Conservation (phyloP, 2,329 filamentous ascomycete genomes). For the Cytospora piceicola region DNA sequence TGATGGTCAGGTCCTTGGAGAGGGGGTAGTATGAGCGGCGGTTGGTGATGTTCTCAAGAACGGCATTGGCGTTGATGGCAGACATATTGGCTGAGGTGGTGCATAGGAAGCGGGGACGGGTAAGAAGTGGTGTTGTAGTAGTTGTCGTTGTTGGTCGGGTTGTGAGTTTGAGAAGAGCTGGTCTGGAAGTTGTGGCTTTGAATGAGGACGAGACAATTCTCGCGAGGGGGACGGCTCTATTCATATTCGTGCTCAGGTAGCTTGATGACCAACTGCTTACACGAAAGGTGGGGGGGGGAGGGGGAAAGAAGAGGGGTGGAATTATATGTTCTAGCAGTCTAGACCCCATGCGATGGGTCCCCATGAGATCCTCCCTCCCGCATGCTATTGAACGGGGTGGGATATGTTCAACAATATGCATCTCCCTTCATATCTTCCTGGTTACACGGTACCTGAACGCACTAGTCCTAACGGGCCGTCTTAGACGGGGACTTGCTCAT, state of each 20-base stretch:
- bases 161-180: slow-evolving; percentile 9
- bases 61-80: slow-evolving; percentile 46
- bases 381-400: neutral
- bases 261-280: slow-evolving; percentile 28
- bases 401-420: no score
- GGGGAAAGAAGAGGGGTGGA: neutral
- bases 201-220: slow-evolving; percentile 10
- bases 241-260: slow-evolving; percentile 19
- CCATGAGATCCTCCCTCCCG: neutral
- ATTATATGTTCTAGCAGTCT: slow-evolving; percentile 1
- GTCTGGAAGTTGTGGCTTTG: slow-evolving; percentile 1
- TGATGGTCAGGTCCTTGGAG: slow-evolving; percentile 64
- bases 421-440: no score
- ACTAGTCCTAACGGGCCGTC: no score
- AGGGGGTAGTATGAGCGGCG: slow-evolving; percentile 73
- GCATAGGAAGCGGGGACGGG: slow-evolving; percentile 31
- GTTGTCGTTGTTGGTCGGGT: slow-evolving; percentile 29
- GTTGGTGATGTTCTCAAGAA: slow-evolving; percentile 67
- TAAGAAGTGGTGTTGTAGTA: slow-evolving; percentile 25
- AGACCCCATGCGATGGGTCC: neutral
- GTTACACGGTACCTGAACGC: no score
- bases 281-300: no score
- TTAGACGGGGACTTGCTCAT: neutral
- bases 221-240: slow-evolving; percentile 25
- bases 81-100: slow-evolving; percentile 47